Evolutionary conservation across 345 rosid genomes (phyloP).

Genomic region (Bruguiera parviflora): DNA sequence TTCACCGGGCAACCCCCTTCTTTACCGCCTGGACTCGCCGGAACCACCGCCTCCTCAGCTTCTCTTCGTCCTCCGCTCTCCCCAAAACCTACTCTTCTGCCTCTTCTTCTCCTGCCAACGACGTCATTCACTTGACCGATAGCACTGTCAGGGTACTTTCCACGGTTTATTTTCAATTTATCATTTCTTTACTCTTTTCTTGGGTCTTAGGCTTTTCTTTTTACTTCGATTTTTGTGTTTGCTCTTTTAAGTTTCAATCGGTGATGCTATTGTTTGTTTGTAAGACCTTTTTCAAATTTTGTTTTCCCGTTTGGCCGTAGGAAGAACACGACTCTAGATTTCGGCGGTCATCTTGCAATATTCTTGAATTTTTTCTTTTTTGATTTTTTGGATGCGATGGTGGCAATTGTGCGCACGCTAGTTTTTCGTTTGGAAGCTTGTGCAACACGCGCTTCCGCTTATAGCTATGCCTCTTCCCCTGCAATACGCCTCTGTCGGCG

Average conservation of each 20-base stretch:
- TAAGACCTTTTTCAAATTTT: background rate
- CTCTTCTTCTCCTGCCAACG: slow-evolving; percentile 39
- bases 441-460: no score
- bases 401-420: background rate
- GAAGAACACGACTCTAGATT: no score
- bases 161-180: background rate
- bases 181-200: background rate
- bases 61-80: slow-evolving; percentile 37
- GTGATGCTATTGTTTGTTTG: background rate
- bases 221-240: background rate
- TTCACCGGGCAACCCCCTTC: slow-evolving; percentile 48
- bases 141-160: slow-evolving; percentile 59
- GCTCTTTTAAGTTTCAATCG: background rate
- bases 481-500: no score
- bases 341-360: no score
- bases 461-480: no score
- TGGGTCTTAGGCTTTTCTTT: background rate
- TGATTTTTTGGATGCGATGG: background rate
- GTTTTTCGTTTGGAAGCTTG: background rate
- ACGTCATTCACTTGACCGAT: slow-evolving; percentile 50
- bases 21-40: slow-evolving; percentile 51
- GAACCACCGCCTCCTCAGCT: slow-evolving; percentile 55
- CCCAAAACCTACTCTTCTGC: slow-evolving; percentile 30
- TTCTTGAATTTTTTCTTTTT: background rate
- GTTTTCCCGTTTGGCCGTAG: background rate